A percentile compares a stretch with the other conserved stretches of the same genome.
These are phyloP conservation scores for Solanum chaucha DNA, from an alignment of 257 asterid species.

Conservation along the genomic window DNA sequence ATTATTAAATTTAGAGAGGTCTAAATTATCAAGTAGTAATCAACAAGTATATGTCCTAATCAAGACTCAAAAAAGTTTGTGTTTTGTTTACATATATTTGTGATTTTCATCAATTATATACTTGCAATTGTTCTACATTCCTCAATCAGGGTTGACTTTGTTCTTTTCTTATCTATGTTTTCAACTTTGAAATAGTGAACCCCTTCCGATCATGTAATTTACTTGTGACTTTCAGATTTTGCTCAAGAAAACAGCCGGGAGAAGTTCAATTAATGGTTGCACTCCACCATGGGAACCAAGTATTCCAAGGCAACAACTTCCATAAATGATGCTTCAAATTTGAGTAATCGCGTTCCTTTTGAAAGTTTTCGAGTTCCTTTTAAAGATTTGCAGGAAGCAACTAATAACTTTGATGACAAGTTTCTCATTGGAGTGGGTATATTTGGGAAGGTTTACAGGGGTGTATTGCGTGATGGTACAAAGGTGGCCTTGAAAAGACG, in stretches of 20 bases:
- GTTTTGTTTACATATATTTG: no score
- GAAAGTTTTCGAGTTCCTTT: neutral
- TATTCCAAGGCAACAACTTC: neutral
- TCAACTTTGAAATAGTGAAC: neutral
- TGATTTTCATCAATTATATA: no score
- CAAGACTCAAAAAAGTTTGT: no score
- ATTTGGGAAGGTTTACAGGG: slow-evolving; percentile 8
- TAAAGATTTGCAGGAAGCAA: neutral
- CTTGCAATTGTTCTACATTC: neutral
- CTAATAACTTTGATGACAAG: neutral
- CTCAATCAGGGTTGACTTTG: neutral
- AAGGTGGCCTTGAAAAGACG: slow-evolving; percentile 7
- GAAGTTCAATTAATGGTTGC: neutral
- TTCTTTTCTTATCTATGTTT: neutral
- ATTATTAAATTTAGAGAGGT: no score
- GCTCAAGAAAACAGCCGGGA: no score
- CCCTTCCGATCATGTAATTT: no score
- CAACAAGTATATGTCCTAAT: no score
- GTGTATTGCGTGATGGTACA: slow-evolving; percentile 4
- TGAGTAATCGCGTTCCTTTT: neutral
- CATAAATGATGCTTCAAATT: neutral
- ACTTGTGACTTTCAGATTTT: no score
- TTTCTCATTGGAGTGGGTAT: neutral
- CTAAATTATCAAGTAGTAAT: no score
- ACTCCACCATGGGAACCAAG: neutral